Evolutionary conservation across 75 land plant genomes (phyloP).

Genomic region (Cunninghamia lanceolata): DNA sequence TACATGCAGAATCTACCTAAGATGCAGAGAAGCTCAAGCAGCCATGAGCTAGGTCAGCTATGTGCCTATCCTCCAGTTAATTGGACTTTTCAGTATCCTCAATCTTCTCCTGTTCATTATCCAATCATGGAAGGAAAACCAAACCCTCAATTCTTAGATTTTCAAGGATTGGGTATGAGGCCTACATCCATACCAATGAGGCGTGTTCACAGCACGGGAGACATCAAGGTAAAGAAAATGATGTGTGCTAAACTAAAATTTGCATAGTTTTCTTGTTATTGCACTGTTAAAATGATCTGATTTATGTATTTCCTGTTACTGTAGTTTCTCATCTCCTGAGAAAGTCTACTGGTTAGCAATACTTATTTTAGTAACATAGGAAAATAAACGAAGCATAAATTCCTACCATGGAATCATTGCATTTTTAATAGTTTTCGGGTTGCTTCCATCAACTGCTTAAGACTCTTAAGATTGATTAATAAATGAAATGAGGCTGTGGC

Average conservation of each 20-base stretch:
- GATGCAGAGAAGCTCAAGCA: slow-evolving; percentile 10
- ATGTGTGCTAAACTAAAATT: neutral
- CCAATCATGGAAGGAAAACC: slow-evolving; percentile 6
- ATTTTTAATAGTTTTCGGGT: neutral
- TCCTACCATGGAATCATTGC: neutral
- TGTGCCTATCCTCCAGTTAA: neutral
- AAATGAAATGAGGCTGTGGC: neutral
- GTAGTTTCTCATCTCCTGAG: too few species aligned
- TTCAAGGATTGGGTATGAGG: neutral
- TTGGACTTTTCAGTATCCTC: neutral
- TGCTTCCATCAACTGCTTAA: neutral
- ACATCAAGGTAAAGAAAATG: slow-evolving; percentile 9
- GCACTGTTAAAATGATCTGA: neutral
- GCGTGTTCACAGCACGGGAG: slow-evolving; percentile 3
- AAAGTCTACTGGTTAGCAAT: neutral
- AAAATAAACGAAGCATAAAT: neutral
- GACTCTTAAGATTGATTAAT: neutral
- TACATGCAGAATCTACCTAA: slow-evolving; percentile 5
- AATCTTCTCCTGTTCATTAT: neutral
- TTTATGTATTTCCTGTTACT: neutral
- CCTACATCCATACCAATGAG: slow-evolving; percentile 3
- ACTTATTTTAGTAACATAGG: neutral
- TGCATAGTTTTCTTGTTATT: neutral
- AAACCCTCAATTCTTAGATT: slow-evolving; percentile 4
- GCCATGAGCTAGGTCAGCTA: slow-evolving; percentile 1